Evolutionary conservation across 495 filamentous ascomycete genomes (phyloP), one percentile per base, ranked within the genome.

Genomic region (Aspergillus conjunctus): DNA sequence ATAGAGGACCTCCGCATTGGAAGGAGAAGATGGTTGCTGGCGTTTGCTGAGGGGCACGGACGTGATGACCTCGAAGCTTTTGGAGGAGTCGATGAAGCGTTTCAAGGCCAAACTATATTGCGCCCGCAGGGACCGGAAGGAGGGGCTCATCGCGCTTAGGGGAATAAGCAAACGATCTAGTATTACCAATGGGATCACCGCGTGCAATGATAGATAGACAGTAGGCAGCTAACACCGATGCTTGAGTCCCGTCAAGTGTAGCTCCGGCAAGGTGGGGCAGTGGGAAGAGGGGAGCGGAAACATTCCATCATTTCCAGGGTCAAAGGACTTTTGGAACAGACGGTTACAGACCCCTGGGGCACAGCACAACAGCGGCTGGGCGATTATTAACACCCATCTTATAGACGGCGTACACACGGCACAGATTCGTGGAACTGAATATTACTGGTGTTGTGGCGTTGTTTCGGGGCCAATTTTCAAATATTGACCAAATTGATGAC

Each of bases 51-150:
- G 37, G 54, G 81, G 69, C 34, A 87, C 58, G 7, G 84, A 87
- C 62, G 80, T 78, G 14, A 91, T 73, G 54, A 91, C 73, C 50
- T 82, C 79, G 54, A 92, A 85, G 34, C 74, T 77, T 26, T 79
- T 77, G 37, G 74, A 60, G 9, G 87, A 87, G 14, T 75, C 63
- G 20, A 81, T 74, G 62, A 91, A 91, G 33, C 73, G 71, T 64
- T 83, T 77, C 56, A 91, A 75, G 11, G 83, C 77, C 4, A 72
- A 73, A 17, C 71, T 64, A 61, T 79, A 79, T 12, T 71, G 67
- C 1, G 60, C 31, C 34, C 69, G 67, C 14, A 75, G 66, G 3
- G 66, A 67, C 66, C 51, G 76, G 59, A 77, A 81, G 71, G 79
- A 79, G 70, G 69, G 51, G 43, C 55, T 51, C 58, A 63, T 64